A percentile compares a stretch with the other conserved stretches of the same genome.
Conservation (phyloP, 1,284 basidiomycete genomes). For the Xerocomus amazonicus region DNA sequence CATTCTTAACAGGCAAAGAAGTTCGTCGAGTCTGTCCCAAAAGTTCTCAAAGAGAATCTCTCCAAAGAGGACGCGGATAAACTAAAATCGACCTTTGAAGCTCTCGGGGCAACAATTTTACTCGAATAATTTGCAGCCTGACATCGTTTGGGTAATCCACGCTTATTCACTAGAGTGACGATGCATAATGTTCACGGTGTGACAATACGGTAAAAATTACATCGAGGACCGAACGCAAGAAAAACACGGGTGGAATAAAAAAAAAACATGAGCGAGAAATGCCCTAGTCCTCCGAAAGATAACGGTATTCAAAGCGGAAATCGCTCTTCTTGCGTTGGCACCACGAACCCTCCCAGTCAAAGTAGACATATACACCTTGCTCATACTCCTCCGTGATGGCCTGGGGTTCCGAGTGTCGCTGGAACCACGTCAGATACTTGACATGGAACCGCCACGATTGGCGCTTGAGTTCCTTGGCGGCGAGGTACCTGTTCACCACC, state of each 20-base stretch:
- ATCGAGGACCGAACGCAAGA: constrained; percentile 15
- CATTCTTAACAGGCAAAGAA: constrained; percentile 82
- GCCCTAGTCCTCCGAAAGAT: constrained; percentile 79
- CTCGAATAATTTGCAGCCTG: constrained; percentile 54
- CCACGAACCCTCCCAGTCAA: constrained; percentile 98
- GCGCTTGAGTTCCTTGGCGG: constrained; percentile 95
- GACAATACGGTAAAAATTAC: constrained; percentile 26
- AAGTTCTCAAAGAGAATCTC: constrained; percentile 93
- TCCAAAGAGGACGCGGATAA: constrained; percentile 99
- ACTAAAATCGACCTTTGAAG: constrained; percentile 87
- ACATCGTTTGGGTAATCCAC: constrained; percentile 8
- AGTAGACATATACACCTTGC: constrained; percentile 97
- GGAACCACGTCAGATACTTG: constrained; percentile 99
- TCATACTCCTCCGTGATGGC: constrained; percentile 99
- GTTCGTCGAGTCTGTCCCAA: constrained; percentile 95
- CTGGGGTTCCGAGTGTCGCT: constrained; percentile 97
- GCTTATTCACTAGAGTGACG: constrained; percentile 18
- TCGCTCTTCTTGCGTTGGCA: constrained; percentile 98
- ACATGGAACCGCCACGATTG: constrained; percentile 99
- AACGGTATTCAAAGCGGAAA: constrained; percentile 94
- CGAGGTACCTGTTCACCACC: constrained; percentile 68
- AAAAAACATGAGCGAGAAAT: neutral
- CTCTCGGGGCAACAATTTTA: constrained; percentile 84
- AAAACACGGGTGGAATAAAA: constrained; percentile 3
- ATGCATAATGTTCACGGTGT: constrained; percentile 8